Evolutionary conservation across 345 rosid species (phyloP), one percentile per base, ranked within the genome.

Genomic region (Arabis alpina): DNA sequence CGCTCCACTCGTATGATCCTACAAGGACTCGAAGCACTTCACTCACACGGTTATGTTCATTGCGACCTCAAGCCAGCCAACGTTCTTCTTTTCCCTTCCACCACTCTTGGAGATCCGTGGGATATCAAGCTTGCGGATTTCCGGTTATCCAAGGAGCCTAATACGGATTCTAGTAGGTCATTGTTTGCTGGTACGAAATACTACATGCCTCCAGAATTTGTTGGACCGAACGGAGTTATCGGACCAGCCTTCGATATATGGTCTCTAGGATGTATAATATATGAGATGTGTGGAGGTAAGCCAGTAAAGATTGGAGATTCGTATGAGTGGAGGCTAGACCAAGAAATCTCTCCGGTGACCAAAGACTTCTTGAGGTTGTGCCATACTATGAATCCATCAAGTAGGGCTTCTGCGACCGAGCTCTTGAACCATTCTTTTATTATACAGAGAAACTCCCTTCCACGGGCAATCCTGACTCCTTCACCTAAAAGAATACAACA

Each of bases 241-340:
- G 37, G 4, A 10, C 19, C 37, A 3, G 28, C 48, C 6, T 19
- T 36, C 30, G 69, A 62, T 54, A 53, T 71, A 32, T 71, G 54
- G 54, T 63, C 75, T 10, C 19, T 71, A 43, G 75, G 75, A 10
- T 53, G 69, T 54, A 27, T 71, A 16, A 62, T 71, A 25, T 44
- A 0, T 62, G 69, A 71, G 54, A 71, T 71, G 69, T 62, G 61
- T 53, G 75, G 62, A 19, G 41, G 32, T 49, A 39, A 27, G 55
- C 11, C 60, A 8, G 2, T 24, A 1, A 3, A 28, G 5, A 0
- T 8, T 3, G 34, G 37, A 11, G 51, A 16, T 0, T 12, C 8
- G 6, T 70, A 12, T 44, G 53, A 16, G n/a, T 70, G 67, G 74
- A 6, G 2, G 2, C 6, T 60, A 10, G 0, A 1, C 8, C 14